Conservation (phyloP, 257 asterid species). For the Solanum chaucha region DNA sequence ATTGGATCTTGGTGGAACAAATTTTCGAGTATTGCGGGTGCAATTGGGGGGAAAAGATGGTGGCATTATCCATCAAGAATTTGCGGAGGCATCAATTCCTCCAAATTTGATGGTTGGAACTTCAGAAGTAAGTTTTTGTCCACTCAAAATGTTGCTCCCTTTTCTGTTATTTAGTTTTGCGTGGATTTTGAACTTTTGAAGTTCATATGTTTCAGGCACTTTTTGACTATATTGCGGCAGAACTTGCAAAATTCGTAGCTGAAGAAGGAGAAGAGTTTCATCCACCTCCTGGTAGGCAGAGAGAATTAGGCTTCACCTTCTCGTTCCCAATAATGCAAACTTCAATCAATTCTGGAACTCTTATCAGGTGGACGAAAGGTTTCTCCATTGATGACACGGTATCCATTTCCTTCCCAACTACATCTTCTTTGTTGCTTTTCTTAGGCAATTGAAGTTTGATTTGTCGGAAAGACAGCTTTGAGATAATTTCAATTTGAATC, state of each 20-base stretch:
- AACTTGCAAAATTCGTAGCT: slow-evolving; percentile 46
- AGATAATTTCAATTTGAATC: not conserved
- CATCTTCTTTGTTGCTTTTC: not conserved
- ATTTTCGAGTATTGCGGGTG: slow-evolving; percentile 87
- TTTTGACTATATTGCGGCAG: slow-evolving; percentile 55
- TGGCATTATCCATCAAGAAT: slow-evolving; percentile 70
- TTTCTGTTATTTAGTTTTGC: not conserved
- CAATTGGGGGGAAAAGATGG: slow-evolving; percentile 63
- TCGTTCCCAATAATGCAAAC: slow-evolving; percentile 78
- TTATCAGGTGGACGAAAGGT: slow-evolving; percentile 84
- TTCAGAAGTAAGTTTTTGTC: slow-evolving; percentile 33
- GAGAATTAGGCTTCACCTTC: slow-evolving; percentile 79
- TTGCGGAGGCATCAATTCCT: slow-evolving; percentile 79
- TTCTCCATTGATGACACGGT: slow-evolving; percentile 59
- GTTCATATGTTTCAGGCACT: slow-evolving; percentile 45
- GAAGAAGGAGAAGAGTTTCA: slow-evolving; percentile 42
- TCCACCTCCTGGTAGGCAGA: slow-evolving; percentile 48
- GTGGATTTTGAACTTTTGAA: not conserved
- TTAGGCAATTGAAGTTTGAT: not conserved
- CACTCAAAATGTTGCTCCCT: not conserved
- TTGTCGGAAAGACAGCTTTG: not conserved
- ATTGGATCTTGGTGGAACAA: slow-evolving; percentile 94
- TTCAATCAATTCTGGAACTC: slow-evolving; percentile 64
- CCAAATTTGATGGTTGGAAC: slow-evolving; percentile 68
- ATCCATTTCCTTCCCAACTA: not conserved